These are phyloP conservation scores for Solanum chaucha DNA, from an alignment of 257 asterid species.

Conservation along the genomic window DNA sequence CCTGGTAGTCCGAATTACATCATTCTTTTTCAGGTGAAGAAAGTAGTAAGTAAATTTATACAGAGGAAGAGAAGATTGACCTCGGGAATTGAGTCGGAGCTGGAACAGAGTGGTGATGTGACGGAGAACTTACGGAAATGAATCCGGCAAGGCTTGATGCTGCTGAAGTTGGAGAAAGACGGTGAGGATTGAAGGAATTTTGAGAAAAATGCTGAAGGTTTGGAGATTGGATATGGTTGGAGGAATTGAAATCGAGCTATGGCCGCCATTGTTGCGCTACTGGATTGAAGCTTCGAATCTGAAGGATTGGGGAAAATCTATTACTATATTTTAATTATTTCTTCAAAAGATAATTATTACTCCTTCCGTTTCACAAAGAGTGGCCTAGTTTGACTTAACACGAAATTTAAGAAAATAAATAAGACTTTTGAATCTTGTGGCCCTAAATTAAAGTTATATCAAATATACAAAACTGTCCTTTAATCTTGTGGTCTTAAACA, in stretches of 20 bases:
- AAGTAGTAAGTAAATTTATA: neutral
- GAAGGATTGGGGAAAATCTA: too few relatives aligned
- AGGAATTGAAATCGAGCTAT: conserved; percentile 43
- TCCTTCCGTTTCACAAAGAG: too few relatives aligned
- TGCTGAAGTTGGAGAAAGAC: conserved; percentile 4
- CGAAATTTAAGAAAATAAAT: too few relatives aligned
- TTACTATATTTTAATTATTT: too few relatives aligned
- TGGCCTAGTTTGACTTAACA: too few relatives aligned
- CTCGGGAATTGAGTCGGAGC: conserved; percentile 17
- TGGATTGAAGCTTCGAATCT: neutral
- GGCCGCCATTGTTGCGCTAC: conserved; percentile 35
- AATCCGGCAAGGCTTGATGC: conserved; percentile 8
- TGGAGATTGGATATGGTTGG: conserved; percentile 32
- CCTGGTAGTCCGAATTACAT: neutral
- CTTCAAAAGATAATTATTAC: too few relatives aligned
- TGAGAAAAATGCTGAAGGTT: conserved; percentile 22
- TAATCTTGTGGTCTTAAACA: too few relatives aligned
- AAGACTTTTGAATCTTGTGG: too few relatives aligned
- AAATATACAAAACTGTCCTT: too few relatives aligned
- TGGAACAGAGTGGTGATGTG: conserved; percentile 30
- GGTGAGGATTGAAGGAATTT: conserved; percentile 16
- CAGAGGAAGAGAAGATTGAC: conserved; percentile 11
- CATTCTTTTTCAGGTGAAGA: neutral
- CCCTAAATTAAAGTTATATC: too few relatives aligned
- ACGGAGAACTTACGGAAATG: conserved; percentile 32